Base-by-base conservation (phyloP, 2,329 filamentous ascomycete genomes). In the Colletotrichum paranaense region DNA sequence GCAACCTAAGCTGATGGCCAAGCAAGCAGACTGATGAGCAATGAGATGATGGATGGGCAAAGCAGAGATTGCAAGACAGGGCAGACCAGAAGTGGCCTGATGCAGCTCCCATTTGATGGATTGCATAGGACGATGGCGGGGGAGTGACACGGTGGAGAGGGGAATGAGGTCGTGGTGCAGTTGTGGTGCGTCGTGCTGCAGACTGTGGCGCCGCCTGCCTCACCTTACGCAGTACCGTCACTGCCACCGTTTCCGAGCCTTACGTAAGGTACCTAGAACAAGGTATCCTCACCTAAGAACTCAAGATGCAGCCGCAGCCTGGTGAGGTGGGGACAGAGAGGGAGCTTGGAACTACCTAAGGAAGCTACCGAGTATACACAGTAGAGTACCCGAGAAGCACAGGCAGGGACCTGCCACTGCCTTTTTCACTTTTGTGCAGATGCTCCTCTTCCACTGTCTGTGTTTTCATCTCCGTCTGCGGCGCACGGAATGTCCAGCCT, bases 51-150 rank as follows among this genome's bases (percentile, higher is more conserved):
- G 38, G 38, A 57, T 62, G 56, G 56, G 71, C 55, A 62, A 62
- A 71, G 60, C 60, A 59, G 53, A 65, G 5, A 42, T 42, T 42
- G 38, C 38, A 70, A 53, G 46, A 56, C 55, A 66, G 67, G 62
- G 60, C 55, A 55, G 56, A 30, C 35, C 60, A 66, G 42, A 71
- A 73, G 35, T 73, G 71, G 71, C 62, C 71, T 73, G 71, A 73
- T 73, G 67, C 71, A 73, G 55, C 67, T 71, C 67, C 67, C 32
- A 66, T n/a, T 66, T 65, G 56, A 66, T 22, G 62, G 60, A 66
- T 42, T 49, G 62, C 46, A 73, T 73, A 68, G 63, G 67, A 70
- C 57, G 71, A 73, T 57, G 62, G 71, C 71, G 71, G 71, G 71
- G 71, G 26, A 72, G 30, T 64, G 66, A 62, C 69, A 64, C 42